Conservation (phyloP, 1,139 yeast genomes). For the Yueomyces sp. region DNA sequence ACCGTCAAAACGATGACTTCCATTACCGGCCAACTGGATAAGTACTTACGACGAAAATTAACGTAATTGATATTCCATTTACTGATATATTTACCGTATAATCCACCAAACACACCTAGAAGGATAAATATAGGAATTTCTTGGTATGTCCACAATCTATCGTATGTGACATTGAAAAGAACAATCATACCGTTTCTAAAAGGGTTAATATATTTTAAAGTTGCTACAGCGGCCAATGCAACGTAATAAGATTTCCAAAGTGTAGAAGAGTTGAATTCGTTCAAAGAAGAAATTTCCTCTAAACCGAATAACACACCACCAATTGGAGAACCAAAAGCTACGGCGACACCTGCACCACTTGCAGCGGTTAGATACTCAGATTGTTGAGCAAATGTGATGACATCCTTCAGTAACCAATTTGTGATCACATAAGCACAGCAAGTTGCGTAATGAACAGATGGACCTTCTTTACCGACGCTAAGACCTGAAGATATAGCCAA, state of each 20-base stretch:
- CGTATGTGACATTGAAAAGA: constrained; percentile 77
- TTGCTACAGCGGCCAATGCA: constrained; percentile 75
- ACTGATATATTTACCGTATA: constrained; percentile 75
- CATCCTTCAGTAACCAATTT: constrained; percentile 31
- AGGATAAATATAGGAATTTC: constrained; percentile 73
- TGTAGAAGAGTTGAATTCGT: constrained; percentile 55
- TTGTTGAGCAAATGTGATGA: constrained; percentile 33
- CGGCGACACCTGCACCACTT: constrained; percentile 85
- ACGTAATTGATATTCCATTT: constrained; percentile 70
- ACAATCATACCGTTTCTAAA: constrained; percentile 92
- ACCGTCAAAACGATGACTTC: constrained; percentile 62
- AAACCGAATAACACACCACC: constrained; percentile 86
- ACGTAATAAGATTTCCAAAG: constrained; percentile 91
- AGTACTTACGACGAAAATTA: constrained; percentile 60
- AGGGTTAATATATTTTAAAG: constrained; percentile 67
- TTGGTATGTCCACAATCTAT: constrained; percentile 73
- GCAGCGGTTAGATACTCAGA: constrained; percentile 56
- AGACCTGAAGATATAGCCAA: constrained; percentile 77
- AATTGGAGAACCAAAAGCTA: constrained; percentile 88
- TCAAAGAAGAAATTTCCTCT: constrained; percentile 36
- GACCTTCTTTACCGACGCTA: constrained; percentile 92
- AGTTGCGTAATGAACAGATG: constrained; percentile 77
- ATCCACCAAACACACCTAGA: constrained; percentile 82
- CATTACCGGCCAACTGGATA: constrained; percentile 34
- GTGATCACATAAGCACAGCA: constrained; percentile 41